Conservation (phyloP, 805 yeast genomes). For the Barnettozyma sucrosica region DNA sequence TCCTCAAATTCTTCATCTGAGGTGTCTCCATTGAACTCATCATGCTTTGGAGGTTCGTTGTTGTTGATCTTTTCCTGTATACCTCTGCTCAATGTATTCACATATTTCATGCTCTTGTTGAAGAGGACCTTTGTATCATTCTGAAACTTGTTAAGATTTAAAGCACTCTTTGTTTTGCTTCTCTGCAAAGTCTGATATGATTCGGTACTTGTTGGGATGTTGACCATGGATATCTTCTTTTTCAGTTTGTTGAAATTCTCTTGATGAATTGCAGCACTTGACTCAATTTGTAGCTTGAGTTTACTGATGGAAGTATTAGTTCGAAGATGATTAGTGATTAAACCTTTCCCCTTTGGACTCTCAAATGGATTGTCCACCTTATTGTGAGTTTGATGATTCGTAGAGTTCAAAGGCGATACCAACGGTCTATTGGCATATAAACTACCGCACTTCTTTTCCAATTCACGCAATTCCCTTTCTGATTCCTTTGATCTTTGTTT, state of each 20-base stretch:
- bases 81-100: constrained; percentile 26
- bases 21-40: constrained; percentile 5
- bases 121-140: constrained; percentile 20
- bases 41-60: constrained; percentile 23
- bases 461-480: constrained; percentile 32
- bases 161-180: background rate
- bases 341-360: background rate
- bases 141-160: constrained; percentile 16
- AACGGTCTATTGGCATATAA: constrained; percentile 1
- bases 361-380: background rate
- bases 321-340: background rate
- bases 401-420: background rate
- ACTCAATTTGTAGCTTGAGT: constrained; percentile 9
- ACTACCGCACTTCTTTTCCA: constrained; percentile 30
- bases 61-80: constrained; percentile 24
- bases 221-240: constrained; percentile 20
- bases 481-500: constrained; percentile 34
- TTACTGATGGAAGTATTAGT: constrained; percentile 14
- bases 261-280: constrained; percentile 7
- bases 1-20: constrained; percentile 7
- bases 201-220: constrained; percentile 9
- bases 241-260: constrained; percentile 18
- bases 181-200: constrained; percentile 4
- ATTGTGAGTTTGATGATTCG: background rate
- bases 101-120: constrained; percentile 18